Percentiles rank a stretch among this genome's conserved stretches.
Conservation (phyloP, 441 rosid genomes). For the Daphne laureola region DNA sequence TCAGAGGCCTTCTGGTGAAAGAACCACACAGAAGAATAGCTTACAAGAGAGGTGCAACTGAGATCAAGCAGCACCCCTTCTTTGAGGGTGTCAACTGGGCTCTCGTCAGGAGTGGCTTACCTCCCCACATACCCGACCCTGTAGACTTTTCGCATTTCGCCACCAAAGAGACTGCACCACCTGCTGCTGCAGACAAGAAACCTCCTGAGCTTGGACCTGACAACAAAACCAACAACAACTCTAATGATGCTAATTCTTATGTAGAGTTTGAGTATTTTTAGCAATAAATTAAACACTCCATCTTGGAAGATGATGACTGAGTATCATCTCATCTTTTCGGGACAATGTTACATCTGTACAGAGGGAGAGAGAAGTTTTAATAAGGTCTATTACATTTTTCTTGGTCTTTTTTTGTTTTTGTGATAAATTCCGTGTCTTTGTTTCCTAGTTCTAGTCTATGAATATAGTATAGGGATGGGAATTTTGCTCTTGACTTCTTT, state of each 20-base stretch:
- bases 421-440: too few species aligned
- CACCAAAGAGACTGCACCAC: conserved; percentile 31
- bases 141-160: conserved; percentile 56
- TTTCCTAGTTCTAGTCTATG: too few species aligned
- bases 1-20: conserved; percentile 60
- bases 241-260: conserved; percentile 43
- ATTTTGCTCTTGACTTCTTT: too few species aligned
- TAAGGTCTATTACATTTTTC: background rate
- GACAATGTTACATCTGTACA: background rate
- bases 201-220: conserved; percentile 19
- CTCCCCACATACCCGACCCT: conserved; percentile 76
- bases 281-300: conserved; percentile 7
- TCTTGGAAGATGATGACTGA: background rate
- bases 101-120: conserved; percentile 62
- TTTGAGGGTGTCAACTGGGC: conserved; percentile 94
- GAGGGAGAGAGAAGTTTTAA: background rate
- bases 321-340: background rate
- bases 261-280: conserved; percentile 80
- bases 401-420: too few species aligned
- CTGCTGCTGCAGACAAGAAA: conserved; percentile 21
- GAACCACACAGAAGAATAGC: conserved; percentile 78
- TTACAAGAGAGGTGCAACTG: conserved; percentile 78
- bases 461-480: too few species aligned
- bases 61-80: conserved; percentile 80
- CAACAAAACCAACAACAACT: conserved; percentile 18